Evolutionary conservation across 352 stramenopile genomes (phyloP).

Genomic region (Phytophthora parvispora): DNA sequence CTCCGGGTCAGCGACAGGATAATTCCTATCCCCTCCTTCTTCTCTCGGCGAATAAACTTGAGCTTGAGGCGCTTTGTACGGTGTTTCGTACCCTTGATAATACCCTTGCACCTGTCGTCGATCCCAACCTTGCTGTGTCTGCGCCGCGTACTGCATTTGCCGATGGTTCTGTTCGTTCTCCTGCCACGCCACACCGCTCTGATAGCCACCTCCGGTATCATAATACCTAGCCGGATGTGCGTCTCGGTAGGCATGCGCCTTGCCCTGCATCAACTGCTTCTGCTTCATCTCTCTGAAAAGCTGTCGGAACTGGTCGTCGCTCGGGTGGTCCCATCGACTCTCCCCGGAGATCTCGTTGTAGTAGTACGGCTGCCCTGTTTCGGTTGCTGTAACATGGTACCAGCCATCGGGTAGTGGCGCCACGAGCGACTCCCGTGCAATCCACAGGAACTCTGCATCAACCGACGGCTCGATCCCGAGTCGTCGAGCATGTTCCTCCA

Average conservation of each 20-base stretch:
- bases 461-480: slow-evolving; percentile 72
- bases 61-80: slow-evolving; percentile 25
- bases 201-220: slow-evolving; percentile 22
- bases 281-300: slow-evolving; percentile 60
- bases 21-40: slow-evolving; percentile 20
- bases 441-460: slow-evolving; percentile 75
- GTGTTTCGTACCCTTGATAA: slow-evolving; percentile 35
- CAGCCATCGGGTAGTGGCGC: slow-evolving; percentile 75
- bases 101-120: slow-evolving; percentile 19
- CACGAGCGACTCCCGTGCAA: slow-evolving; percentile 81
- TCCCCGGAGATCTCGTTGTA: slow-evolving; percentile 84
- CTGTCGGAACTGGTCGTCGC: slow-evolving; percentile 76
- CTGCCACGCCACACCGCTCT: slow-evolving; percentile 34
- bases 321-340: slow-evolving; percentile 87
- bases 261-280: slow-evolving; percentile 35
- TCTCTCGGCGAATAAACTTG: slow-evolving; percentile 29
- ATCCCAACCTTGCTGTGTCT: slow-evolving; percentile 32
- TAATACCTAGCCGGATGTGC: slow-evolving; percentile 41
- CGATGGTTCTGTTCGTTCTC: slow-evolving; percentile 31
- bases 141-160: slow-evolving; percentile 24
- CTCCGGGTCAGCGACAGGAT: slow-evolving; percentile 19
- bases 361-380: slow-evolving; percentile 79
- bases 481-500: slow-evolving; percentile 77
- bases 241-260: slow-evolving; percentile 29
- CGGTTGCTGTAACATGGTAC: slow-evolving; percentile 70